Conservation (phyloP, 768 basidiomycete genomes). For the Filobasidium floriforme region DNA sequence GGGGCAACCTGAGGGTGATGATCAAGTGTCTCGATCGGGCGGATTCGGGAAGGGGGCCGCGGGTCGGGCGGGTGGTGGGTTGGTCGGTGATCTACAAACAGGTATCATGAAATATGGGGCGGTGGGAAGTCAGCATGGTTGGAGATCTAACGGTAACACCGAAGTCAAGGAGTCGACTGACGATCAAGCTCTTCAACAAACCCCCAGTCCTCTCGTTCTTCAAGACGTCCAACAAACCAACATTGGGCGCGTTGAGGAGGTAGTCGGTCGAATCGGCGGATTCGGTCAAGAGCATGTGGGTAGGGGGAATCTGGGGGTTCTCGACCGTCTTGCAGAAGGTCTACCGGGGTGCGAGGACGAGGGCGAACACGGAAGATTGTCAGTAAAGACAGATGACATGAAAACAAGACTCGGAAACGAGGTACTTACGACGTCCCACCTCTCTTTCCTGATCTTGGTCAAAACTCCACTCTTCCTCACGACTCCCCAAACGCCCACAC, state of each 20-base stretch:
- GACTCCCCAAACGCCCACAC: slow-evolving; percentile 74
- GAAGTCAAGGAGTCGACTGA: too few species aligned
- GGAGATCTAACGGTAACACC: too few species aligned
- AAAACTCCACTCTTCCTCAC: slow-evolving; percentile 69
- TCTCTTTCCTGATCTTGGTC: slow-evolving; percentile 56
- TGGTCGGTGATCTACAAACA: slow-evolving; percentile 69
- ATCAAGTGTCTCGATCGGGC: slow-evolving; percentile 66
- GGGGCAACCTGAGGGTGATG: slow-evolving; percentile 58
- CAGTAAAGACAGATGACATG: background rate
- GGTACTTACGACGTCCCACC: slow-evolving; percentile 79
- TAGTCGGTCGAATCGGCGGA: slow-evolving; percentile 76
- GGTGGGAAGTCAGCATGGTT: too few species aligned
- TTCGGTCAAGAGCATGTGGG: slow-evolving; percentile 74
- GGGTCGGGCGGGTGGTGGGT: slow-evolving; percentile 60
- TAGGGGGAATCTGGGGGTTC: slow-evolving; percentile 55
- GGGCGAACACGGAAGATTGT: background rate
- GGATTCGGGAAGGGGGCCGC: slow-evolving; percentile 50
- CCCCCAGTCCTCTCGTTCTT: slow-evolving; percentile 59
- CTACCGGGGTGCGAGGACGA: slow-evolving; percentile 45
- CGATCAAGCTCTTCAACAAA: slow-evolving; percentile 79
- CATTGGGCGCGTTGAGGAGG: slow-evolving; percentile 57
- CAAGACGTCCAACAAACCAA: slow-evolving; percentile 56
- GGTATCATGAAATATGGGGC: too few species aligned
- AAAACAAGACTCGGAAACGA: slow-evolving; percentile 7
- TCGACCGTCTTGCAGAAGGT: slow-evolving; percentile 76